These are phyloP conservation scores for Curvularia eragrostidis DNA, from an alignment of 2,329 filamentous ascomycete genomes.

Conservation along the genomic window DNA sequence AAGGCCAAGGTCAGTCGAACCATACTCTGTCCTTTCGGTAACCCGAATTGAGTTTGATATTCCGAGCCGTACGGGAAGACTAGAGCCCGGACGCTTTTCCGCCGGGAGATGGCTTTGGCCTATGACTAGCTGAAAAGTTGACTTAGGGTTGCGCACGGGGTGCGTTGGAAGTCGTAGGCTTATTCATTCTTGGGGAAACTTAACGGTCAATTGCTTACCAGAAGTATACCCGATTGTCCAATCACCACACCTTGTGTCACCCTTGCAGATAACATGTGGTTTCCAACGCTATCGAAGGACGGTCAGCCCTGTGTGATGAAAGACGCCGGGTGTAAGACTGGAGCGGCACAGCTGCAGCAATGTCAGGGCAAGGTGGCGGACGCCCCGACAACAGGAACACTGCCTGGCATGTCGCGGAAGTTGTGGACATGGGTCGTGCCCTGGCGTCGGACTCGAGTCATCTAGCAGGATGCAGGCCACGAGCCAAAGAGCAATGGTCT, in stretches of 20 bases:
- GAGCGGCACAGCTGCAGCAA: slow-evolving; percentile 6
- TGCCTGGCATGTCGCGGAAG: neutral
- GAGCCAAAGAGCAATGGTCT: slow-evolving; percentile 1
- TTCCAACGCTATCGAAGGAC: slow-evolving; percentile 7
- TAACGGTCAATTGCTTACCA: slow-evolving; percentile 24
- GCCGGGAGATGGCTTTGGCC: neutral
- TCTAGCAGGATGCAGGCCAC: neutral
- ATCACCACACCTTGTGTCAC: slow-evolving; percentile 9
- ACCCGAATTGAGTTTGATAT: slow-evolving; percentile 3
- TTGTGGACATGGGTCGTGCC: slow-evolving; percentile 5
- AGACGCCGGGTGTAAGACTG: slow-evolving; percentile 5
- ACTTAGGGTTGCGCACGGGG: neutral
- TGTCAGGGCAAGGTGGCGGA: slow-evolving; percentile 12
- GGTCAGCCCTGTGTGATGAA: slow-evolving; percentile 17
- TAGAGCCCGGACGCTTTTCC: neutral
- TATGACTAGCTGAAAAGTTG: slow-evolving; percentile 1
- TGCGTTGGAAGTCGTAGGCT: slow-evolving; percentile 15
- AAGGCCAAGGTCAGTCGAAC: slow-evolving; percentile 16
- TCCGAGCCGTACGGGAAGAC: slow-evolving; percentile 9
- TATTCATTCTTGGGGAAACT: slow-evolving; percentile 12
- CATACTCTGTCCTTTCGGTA: slow-evolving; percentile 13
- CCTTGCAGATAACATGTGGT: slow-evolving; percentile 15
- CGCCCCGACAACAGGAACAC: slow-evolving; percentile 1
- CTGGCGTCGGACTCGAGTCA: neutral
- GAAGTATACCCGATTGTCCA: slow-evolving; percentile 9